These are phyloP conservation scores for Fusarium sp. DNA, from an alignment of 2,329 filamentous ascomycete species.

Conservation along the genomic window DNA sequence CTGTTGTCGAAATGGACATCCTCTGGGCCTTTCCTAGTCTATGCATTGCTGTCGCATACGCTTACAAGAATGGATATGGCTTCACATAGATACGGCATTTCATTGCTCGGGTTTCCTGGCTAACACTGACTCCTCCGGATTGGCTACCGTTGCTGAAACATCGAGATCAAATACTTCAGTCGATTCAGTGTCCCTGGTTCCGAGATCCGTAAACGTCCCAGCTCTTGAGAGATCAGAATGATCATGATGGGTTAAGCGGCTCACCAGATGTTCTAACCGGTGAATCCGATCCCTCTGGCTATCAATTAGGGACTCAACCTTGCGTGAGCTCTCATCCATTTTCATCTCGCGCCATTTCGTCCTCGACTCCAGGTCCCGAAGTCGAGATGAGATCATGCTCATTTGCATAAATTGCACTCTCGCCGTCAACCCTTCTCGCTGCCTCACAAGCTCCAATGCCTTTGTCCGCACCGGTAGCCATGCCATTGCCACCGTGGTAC, in stretches of 20 bases:
- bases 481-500: constrained; percentile 54
- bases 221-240: constrained; percentile 24
- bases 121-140: constrained; percentile 4
- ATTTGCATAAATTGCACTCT: constrained; percentile 61
- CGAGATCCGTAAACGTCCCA: constrained; percentile 23
- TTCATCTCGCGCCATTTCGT: constrained; percentile 47
- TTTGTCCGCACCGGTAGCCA: constrained; percentile 59
- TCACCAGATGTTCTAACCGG: constrained; percentile 36
- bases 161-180: constrained; percentile 18
- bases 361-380: constrained; percentile 51
- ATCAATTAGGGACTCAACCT: constrained; percentile 40
- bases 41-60: constrained; percentile 56
- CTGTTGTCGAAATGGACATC: constrained; percentile 85
- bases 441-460: constrained; percentile 58
- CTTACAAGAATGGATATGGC: constrained; percentile 62
- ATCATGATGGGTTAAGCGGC: constrained; percentile 21
- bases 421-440: constrained; percentile 58
- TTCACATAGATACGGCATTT: constrained; percentile 44
- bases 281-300: constrained; percentile 43
- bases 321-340: constrained; percentile 45
- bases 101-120: not conserved
- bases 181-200: constrained; percentile 20
- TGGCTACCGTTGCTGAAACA: constrained; percentile 7
- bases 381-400: constrained; percentile 59
- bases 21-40: constrained; percentile 70